A percentile compares a stretch with the other conserved stretches of the same genome.
These are phyloP conservation scores for Exophiala oligosperma DNA, from an alignment of 2,329 filamentous ascomycete genomes.

Conservation along the genomic window DNA sequence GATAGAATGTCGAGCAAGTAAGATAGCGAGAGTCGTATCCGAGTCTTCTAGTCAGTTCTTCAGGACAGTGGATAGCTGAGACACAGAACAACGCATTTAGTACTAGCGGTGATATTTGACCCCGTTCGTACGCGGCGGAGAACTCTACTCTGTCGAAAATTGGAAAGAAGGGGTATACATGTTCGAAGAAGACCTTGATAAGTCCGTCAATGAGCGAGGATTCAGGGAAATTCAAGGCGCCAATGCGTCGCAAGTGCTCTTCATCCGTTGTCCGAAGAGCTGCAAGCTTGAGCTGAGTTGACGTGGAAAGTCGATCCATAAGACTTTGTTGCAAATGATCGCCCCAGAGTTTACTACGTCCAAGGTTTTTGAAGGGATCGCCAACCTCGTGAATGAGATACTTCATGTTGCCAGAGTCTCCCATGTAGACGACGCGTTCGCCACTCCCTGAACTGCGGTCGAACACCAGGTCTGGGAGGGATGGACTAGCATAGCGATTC, in stretches of 20 bases:
- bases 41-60: constrained; percentile 20
- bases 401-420: constrained; percentile 30
- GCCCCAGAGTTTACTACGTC: constrained; percentile 13
- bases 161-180: constrained; percentile 18
- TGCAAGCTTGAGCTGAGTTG: constrained; percentile 20
- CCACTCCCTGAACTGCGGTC: constrained; percentile 7
- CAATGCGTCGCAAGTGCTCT: constrained; percentile 12
- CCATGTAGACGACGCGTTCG: constrained; percentile 22
- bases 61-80: constrained; percentile 25
- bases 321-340: constrained; percentile 28
- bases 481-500: constrained; percentile 5
- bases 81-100: constrained; percentile 29
- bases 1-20: constrained; percentile 30
- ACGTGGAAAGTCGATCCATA: constrained; percentile 18
- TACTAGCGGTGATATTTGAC: constrained; percentile 23
- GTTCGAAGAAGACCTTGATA: constrained; percentile 25
- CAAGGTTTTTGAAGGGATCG: constrained; percentile 25
- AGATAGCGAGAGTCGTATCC: constrained; percentile 27
- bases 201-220: constrained; percentile 18
- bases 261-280: constrained; percentile 1
- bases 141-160: constrained; percentile 26
- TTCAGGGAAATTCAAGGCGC: constrained; percentile 24
- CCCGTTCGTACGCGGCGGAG: constrained; percentile 7
- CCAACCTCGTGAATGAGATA: constrained; percentile 31
- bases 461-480: constrained; percentile 14